Evolutionary conservation across 331 rosid species (phyloP), one percentile per base, ranked within the genome.

Genomic region (Prunus yedoensis): DNA sequence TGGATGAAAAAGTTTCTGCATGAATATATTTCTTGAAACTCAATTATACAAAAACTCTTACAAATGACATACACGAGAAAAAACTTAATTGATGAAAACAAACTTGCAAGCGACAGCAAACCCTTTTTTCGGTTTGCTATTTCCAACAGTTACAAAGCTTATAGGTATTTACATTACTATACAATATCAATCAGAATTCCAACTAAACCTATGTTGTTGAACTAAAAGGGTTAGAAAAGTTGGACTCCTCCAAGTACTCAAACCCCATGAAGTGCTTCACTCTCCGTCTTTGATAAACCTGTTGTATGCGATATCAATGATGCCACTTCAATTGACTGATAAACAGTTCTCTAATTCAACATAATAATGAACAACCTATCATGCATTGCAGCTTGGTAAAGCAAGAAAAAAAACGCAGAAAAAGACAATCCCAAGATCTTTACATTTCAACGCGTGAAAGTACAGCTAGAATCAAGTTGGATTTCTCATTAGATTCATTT

Each of bases 281-380:
- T 78, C 81, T 63, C 61, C 73, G 72, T 78, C 81, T 67, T 68
- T 75, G 74, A 53, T 47, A 43, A 76, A 85, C 88, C 90, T 86
- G 89, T 81, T 76, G 71, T 74, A 64, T 77, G 63, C 74, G 81
- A 16, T 70, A 73, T 76, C 28, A 71, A 66, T 43, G 45, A 59
- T 72, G 74, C 1, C 15, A 51, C 28, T 66, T 15, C 14, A 56
- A 58, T 17, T 74, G 51, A 53, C 1, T 25, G 52, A 61, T 21
- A 63, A 68, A 70, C 21, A 52, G 56, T 49, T 61, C 64, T 25
- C 30, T 38, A 54, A 32, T 47, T 56, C 64, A 75, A 16, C 66
- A 28, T 45, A 74, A 23, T 53, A 28, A 50, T 28, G 58, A 69
- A 69, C 50, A 5, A 12, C 27, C n/a, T 15, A 21, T 45, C 10